These are phyloP conservation scores for Alternaria brassicicola DNA, from an alignment of 2,329 filamentous ascomycete genomes.

Conservation along the genomic window DNA sequence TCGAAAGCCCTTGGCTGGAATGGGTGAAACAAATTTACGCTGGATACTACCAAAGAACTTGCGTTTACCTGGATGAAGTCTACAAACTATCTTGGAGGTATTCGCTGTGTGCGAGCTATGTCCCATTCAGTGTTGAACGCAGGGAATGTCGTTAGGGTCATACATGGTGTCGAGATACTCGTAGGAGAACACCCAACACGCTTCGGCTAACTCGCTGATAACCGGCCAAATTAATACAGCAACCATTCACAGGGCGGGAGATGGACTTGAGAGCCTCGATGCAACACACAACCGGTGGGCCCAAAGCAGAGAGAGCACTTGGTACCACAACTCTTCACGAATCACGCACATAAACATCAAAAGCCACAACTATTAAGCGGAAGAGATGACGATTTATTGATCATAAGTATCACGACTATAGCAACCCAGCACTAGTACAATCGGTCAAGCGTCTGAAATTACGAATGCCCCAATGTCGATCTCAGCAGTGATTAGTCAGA, in stretches of 20 bases:
- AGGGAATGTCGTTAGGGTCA: neutral
- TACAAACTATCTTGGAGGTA: neutral
- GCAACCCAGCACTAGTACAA: neutral
- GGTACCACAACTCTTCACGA: neutral
- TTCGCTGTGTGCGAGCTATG: neutral
- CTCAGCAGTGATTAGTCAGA: neutral
- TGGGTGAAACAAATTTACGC: neutral
- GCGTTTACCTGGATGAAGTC: neutral
- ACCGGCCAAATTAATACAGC: neutral
- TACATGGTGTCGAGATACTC: neutral
- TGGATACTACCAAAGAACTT: neutral
- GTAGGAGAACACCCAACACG: too few species aligned
- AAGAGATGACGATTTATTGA: neutral
- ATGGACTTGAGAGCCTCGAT: neutral
- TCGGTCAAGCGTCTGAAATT: neutral
- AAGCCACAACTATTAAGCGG: neutral
- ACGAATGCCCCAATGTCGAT: neutral
- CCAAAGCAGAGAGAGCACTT: neutral
- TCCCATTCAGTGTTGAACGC: neutral
- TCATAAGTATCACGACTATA: neutral
- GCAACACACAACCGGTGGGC: neutral
- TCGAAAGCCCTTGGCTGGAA: neutral
- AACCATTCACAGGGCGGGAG: neutral
- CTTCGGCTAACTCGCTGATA: neutral
- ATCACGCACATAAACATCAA: neutral